phyloP scores from a whole-genome alignment of 495 filamentous ascomycete species.

The Bathelium albidoporum region DNA sequence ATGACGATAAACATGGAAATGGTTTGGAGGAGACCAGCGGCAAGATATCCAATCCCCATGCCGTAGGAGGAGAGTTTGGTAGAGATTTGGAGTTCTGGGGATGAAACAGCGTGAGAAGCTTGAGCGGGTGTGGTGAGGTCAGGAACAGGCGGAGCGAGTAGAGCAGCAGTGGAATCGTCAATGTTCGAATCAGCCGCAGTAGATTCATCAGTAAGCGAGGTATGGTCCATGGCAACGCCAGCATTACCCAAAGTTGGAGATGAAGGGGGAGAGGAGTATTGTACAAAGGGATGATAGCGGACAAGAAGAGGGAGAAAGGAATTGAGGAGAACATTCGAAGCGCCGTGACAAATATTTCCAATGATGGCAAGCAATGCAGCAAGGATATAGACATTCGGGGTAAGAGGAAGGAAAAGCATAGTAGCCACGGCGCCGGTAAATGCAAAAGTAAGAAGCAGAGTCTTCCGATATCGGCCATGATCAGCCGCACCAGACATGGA shows the following conservation, averaged over 20 bases:
- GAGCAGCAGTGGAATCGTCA: slow-evolving; percentile 23
- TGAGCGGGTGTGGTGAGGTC: slow-evolving; percentile 18
- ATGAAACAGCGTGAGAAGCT: slow-evolving; percentile 16
- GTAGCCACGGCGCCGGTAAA: slow-evolving; percentile 68
- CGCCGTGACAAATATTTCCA: slow-evolving; percentile 65
- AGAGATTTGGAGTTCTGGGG: slow-evolving; percentile 29
- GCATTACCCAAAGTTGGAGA: slow-evolving; percentile 42
- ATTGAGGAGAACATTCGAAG: slow-evolving; percentile 36
- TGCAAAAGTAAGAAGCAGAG: slow-evolving; percentile 71
- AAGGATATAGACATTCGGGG: slow-evolving; percentile 62
- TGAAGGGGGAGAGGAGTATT: slow-evolving; percentile 58
- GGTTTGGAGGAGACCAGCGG: slow-evolving; percentile 31
- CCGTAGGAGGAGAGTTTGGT: slow-evolving; percentile 35
- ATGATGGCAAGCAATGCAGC: slow-evolving; percentile 76
- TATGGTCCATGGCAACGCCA: not conserved
- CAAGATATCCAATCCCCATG: slow-evolving; percentile 34
- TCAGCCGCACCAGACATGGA: slow-evolving; percentile 94
- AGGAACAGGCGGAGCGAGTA: slow-evolving; percentile 18
- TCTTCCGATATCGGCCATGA: slow-evolving; percentile 88
- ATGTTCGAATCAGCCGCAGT: slow-evolving; percentile 11
- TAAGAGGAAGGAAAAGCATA: slow-evolving; percentile 79
- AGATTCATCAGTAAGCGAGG: slow-evolving; percentile 6
- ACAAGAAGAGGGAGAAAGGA: slow-evolving; percentile 39
- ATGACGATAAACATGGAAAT: slow-evolving; percentile 29
- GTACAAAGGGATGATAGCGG: slow-evolving; percentile 31